These are phyloP conservation scores for Gynochthodes officinalis DNA, from an alignment of 257 asterid species.

Conservation along the genomic window DNA sequence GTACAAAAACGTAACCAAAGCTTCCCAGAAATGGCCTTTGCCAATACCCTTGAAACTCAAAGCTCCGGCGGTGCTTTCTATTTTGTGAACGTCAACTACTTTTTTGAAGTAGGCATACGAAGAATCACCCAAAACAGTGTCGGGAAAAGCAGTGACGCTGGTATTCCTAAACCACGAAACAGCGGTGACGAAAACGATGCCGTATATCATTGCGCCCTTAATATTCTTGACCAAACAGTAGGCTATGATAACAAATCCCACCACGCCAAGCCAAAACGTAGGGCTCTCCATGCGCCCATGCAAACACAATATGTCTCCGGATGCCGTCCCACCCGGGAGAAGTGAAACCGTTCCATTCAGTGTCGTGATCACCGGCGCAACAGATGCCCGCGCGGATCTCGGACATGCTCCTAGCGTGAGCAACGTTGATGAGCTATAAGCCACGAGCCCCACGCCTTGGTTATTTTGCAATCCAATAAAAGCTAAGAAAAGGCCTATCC, in stretches of 20 bases:
- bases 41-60: conserved; percentile 70
- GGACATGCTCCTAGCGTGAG: conserved; percentile 92
- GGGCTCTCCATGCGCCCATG: conserved; percentile 85
- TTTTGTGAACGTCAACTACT: conserved; percentile 66
- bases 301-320: conserved; percentile 71
- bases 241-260: conserved; percentile 76
- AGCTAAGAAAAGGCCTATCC: conserved; percentile 82
- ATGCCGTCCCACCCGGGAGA: conserved; percentile 64
- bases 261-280: conserved; percentile 79
- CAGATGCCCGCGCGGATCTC: conserved; percentile 38
- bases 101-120: conserved; percentile 60
- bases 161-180: conserved; percentile 91
- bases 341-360: conserved; percentile 57
- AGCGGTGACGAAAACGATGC: conserved; percentile 77
- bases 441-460: conserved; percentile 78
- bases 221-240: conserved; percentile 67
- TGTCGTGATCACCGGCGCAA: conserved; percentile 55
- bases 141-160: conserved; percentile 62
- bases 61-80: conserved; percentile 75
- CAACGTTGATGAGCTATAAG: conserved; percentile 74
- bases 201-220: conserved; percentile 92
- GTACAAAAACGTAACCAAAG: conserved; percentile 68
- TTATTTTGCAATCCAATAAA: conserved; percentile 81
- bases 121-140: conserved; percentile 56
- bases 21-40: conserved; percentile 72